phyloP scores from a whole-genome alignment of 208 protist genomes.

The Giardia duodenalis region DNA sequence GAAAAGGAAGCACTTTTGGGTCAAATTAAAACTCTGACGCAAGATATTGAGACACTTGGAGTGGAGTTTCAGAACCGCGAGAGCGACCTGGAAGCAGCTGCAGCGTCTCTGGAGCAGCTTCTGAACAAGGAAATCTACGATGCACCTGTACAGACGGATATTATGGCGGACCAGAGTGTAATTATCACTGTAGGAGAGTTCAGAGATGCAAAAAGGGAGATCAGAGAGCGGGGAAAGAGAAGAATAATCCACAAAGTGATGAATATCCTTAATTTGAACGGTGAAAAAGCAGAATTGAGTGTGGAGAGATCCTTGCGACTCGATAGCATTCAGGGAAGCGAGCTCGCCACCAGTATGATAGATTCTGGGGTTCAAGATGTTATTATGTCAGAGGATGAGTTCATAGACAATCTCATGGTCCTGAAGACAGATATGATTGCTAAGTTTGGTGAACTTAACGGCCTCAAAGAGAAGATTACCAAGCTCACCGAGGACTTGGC shows the following conservation, averaged over 20 bases:
- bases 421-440: not conserved
- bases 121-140: not conserved
- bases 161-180: not conserved
- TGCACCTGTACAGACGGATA: not conserved
- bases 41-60: not conserved
- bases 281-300: not conserved
- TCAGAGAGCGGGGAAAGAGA: not conserved
- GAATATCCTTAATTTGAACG: not conserved
- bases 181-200: not conserved
- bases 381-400: not conserved
- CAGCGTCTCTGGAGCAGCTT: not conserved
- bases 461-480: not conserved
- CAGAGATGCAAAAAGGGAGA: not conserved
- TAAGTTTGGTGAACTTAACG: not conserved
- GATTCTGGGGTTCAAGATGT: not conserved
- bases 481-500: too few relatives aligned
- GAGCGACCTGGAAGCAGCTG: not conserved
- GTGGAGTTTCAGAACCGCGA: not conserved
- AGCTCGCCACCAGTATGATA: not conserved
- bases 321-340: not conserved
- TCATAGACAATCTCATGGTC: not conserved
- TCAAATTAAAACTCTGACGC: not conserved
- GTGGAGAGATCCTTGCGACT: not conserved
- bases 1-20: not conserved
- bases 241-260: not conserved